Conservation (phyloP, 1,284 basidiomycete species). For the Grifola frondosa region DNA sequence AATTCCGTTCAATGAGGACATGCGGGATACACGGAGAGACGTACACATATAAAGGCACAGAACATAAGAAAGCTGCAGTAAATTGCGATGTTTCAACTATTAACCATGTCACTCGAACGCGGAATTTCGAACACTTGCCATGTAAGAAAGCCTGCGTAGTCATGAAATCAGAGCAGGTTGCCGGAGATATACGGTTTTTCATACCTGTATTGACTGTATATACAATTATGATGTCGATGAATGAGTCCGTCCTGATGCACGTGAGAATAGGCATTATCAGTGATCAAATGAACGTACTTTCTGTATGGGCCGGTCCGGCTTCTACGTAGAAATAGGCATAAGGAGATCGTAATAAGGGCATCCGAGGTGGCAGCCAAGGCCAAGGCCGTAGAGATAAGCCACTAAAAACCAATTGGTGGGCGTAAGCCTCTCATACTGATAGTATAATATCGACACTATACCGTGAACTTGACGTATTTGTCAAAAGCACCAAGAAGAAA, state of each 20-base stretch:
- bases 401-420: no score
- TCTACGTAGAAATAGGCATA: slow-evolving; percentile 4
- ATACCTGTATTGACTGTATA: slow-evolving; percentile 8
- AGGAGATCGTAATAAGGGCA: neutral
- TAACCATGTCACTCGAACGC: neutral
- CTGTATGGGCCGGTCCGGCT: slow-evolving; percentile 14
- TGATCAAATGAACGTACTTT: slow-evolving; percentile 2
- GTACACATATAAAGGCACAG: neutral
- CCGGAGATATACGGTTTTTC: neutral
- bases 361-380: slow-evolving; percentile 3
- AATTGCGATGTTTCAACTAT: neutral
- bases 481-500: no score
- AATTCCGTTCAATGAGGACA: no score
- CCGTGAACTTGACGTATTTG: no score
- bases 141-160: neutral
- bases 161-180: neutral
- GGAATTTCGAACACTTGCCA: neutral
- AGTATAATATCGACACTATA: no score
- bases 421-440: no score
- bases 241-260: slow-evolving; percentile 2
- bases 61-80: slow-evolving; percentile 1
- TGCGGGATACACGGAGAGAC: no score
- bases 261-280: no score
- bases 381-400: neutral
- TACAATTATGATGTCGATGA: slow-evolving; percentile 3